Evolutionary conservation across 805 yeast genomes (phyloP).

Genomic region (Candida krabiensis): DNA sequence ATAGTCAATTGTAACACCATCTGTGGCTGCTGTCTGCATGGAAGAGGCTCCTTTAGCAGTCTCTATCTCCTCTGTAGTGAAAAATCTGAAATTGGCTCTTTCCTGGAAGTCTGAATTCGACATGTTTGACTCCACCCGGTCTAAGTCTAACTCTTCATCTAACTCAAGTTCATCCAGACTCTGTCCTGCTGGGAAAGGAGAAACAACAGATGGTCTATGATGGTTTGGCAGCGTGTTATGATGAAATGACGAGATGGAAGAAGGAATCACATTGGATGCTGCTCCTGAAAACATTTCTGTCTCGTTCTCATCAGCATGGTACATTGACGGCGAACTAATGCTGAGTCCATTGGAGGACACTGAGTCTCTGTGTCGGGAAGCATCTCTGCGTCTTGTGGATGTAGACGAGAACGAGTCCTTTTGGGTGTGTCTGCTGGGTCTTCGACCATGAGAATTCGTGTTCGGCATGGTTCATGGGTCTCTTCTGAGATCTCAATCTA

Average conservation of each 20-base stretch:
- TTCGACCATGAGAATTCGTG: constrained; percentile 5
- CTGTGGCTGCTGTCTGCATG: constrained; percentile 38
- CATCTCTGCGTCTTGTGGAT: constrained; percentile 16
- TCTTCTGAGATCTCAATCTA: too few species aligned
- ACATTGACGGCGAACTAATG: constrained; percentile 5
- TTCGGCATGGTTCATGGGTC: too few species aligned
- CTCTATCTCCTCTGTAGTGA: constrained; percentile 79
- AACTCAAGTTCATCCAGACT: constrained; percentile 8
- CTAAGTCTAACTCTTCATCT: constrained; percentile 32
- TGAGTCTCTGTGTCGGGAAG: constrained; percentile 33
- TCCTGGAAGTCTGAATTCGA: constrained; percentile 36
- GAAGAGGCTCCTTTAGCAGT: constrained; percentile 88
- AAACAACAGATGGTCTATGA: not conserved
- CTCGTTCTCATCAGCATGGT: constrained; percentile 54
- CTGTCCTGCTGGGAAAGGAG: constrained; percentile 4
- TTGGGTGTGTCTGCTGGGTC: constrained; percentile 8
- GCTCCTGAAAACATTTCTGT: constrained; percentile 79
- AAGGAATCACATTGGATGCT: constrained; percentile 71
- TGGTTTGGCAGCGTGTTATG: constrained; percentile 30
- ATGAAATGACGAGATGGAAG: constrained; percentile 75
- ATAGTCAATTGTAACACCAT: constrained; percentile 57
- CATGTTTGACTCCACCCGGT: constrained; percentile 38
- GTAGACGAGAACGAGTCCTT: constrained; percentile 7
- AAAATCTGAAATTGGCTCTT: constrained; percentile 66
- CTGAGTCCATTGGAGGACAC: constrained; percentile 23